phyloP scores from a whole-genome alignment of 2,329 filamentous ascomycete species.

The Verticillium nubilum region DNA sequence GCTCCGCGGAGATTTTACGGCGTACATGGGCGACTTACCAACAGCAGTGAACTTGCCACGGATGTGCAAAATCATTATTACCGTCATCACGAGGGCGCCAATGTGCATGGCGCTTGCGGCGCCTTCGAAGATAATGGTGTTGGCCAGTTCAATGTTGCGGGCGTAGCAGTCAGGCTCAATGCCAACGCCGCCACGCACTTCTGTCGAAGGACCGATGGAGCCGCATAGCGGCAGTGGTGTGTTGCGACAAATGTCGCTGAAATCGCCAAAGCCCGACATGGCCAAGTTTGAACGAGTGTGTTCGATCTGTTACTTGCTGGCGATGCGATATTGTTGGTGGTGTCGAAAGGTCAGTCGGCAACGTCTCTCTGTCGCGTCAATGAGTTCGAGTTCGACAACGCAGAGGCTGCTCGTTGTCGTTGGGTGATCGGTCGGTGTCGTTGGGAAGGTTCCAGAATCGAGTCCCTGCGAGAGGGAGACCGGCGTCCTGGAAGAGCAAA shows the following conservation, averaged over 20 bases:
- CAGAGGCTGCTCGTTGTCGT: not conserved
- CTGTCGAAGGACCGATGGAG: constrained; percentile 69
- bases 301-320: not conserved
- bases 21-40: constrained; percentile 48
- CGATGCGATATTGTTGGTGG: not conserved
- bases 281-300: constrained; percentile 7
- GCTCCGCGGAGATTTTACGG: not conserved
- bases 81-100: constrained; percentile 81
- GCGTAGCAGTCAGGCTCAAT: constrained; percentile 91
- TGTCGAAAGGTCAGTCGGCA: not conserved
- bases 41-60: constrained; percentile 97
- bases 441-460: not conserved
- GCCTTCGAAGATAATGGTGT: constrained; percentile 97
- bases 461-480: not conserved
- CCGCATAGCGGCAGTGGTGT: constrained; percentile 84
- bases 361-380: not conserved
- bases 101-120: constrained; percentile 92
- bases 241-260: constrained; percentile 78
- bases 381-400: not conserved
- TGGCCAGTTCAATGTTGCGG: constrained; percentile 90
- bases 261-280: constrained; percentile 87
- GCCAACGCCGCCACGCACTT: constrained; percentile 59
- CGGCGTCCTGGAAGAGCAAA: not conserved
- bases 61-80: constrained; percentile 96
- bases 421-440: not conserved